Base-by-base conservation (phyloP, 1,139 yeast species). In the Candida sp. region DNA sequence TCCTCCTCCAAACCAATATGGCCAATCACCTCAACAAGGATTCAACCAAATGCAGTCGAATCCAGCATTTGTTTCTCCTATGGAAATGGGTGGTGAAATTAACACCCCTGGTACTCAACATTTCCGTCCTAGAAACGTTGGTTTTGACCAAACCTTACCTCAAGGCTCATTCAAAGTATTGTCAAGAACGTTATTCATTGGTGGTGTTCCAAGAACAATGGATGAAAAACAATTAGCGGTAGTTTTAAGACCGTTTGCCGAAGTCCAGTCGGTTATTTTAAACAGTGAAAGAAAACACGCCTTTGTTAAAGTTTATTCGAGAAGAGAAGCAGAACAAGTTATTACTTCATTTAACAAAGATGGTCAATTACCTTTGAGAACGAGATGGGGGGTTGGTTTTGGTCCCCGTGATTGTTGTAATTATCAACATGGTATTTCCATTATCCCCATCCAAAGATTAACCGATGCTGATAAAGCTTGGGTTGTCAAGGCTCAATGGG, bases 401-500 rank as follows among this genome's bases (percentile, higher is more conserved):
- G 99, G 99, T 4, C 99, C 99, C 42, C 82, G 99, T 72, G 98
- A 93, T 62, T 91, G 98, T 70, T 89, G 97, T 64, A 95, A 93
- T 64, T 93, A 93, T 63, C 93, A 86, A 60, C 84, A 85, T 47
- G 99, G 99, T 49, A 76, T 85, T 37, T 86, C 96, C 45, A 79
- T 90, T 22, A 88, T 93, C 49, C 97, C 98, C 25, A 70, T 93
- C 42, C 79, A 79, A 50, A 79, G 97, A 56, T 76, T 93, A 54
- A 93, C 99, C 0, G 99, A 93, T 45, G 96, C 97, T 21, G 99
- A 93, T 64, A 82, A 76, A 57, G 74, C 84, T 48, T 93, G 99
- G 99, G 82, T 89, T 23, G 87, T 83, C 23, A 74, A 77, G 49
- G 97, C 98, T 5, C 93, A 89, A 66, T 90, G 96, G 90, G 99